These are phyloP conservation scores for Penicillium odoratum DNA, from an alignment of 495 filamentous ascomycete genomes.

Conservation along the genomic window DNA sequence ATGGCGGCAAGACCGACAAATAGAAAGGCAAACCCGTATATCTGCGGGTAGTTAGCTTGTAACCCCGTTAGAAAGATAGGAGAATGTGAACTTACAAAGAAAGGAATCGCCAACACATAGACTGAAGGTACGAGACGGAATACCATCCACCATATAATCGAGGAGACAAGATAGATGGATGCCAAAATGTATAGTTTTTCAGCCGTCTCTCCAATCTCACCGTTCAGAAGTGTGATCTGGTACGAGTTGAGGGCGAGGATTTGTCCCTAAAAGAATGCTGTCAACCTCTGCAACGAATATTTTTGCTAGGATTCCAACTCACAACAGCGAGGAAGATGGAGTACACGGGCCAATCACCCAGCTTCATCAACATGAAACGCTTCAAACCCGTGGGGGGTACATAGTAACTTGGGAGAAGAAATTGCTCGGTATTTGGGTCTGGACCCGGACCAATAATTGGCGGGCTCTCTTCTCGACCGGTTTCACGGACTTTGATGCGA, in stretches of 20 bases:
- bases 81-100: constrained; percentile 32
- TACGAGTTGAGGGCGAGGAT: constrained; percentile 71
- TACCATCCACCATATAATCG: constrained; percentile 63
- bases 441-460: constrained; percentile 7
- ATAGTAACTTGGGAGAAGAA: constrained; percentile 63
- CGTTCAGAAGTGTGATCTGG: constrained; percentile 68
- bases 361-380: constrained; percentile 49
- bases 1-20: constrained; percentile 62
- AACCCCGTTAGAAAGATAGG: background rate
- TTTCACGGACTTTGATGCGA: constrained; percentile 55
- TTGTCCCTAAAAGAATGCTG: constrained; percentile 42
- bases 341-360: constrained; percentile 69
- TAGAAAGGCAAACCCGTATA: constrained; percentile 63
- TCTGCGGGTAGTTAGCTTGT: background rate
- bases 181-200: constrained; percentile 67
- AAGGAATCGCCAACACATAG: constrained; percentile 64
- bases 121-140: constrained; percentile 44
- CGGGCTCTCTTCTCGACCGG: constrained; percentile 30
- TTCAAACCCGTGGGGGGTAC: constrained; percentile 63
- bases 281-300: background rate
- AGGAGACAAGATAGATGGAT: constrained; percentile 61
- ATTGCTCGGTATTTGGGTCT: constrained; percentile 49
- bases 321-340: constrained; percentile 56
- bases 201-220: constrained; percentile 61
- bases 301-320: constrained; percentile 3